Percentiles rank a stretch among this genome's conserved stretches.
Conservation (phyloP, 345 rosid species). For the Citrus unshiu region DNA sequence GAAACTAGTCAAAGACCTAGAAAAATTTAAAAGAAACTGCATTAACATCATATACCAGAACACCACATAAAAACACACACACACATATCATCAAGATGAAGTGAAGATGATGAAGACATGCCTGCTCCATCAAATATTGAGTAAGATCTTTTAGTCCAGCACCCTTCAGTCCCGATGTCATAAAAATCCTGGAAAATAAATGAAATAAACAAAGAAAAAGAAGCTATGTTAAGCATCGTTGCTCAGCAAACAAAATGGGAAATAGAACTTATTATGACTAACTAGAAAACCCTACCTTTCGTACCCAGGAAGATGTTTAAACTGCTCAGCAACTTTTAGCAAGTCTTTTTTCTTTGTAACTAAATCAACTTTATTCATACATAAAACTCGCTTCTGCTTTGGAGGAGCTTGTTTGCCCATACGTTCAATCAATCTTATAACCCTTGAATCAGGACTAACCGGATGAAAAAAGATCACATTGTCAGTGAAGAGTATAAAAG, state of each 20-base stretch:
- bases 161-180: slow-evolving; percentile 85
- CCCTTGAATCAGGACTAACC: slow-evolving; percentile 80
- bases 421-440: slow-evolving; percentile 55
- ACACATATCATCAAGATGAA: not conserved
- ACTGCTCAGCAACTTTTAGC: slow-evolving; percentile 65
- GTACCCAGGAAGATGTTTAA: slow-evolving; percentile 76
- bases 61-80: not conserved
- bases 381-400: slow-evolving; percentile 72
- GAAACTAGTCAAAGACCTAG: not conserved
- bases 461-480: not conserved
- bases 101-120: slow-evolving; percentile 15
- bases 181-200: slow-evolving; percentile 57
- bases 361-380: slow-evolving; percentile 90
- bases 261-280: not conserved
- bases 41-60: not conserved
- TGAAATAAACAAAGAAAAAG: not conserved
- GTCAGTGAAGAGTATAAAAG: not conserved
- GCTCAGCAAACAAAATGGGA: not conserved
- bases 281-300: slow-evolving; percentile 50
- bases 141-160: slow-evolving; percentile 74
- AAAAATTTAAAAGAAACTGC: not conserved
- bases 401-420: slow-evolving; percentile 66
- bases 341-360: slow-evolving; percentile 80
- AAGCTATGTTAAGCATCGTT: slow-evolving; percentile 4
- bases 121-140: slow-evolving; percentile 71